phyloP scores from a whole-genome alignment of 768 basidiomycete genomes.

The Mycena chlorophos region DNA sequence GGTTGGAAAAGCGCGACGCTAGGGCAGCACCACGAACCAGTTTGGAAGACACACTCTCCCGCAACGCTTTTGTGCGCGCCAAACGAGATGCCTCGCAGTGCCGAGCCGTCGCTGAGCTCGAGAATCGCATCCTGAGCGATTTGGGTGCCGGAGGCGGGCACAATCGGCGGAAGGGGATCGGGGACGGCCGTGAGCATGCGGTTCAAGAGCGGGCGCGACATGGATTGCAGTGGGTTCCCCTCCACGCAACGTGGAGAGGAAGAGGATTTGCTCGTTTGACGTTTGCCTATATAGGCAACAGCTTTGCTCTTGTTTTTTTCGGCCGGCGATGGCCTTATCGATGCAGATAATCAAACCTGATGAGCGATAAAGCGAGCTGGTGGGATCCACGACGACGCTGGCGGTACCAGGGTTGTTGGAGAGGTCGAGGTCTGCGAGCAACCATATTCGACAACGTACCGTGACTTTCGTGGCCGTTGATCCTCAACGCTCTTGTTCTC shows the following conservation, averaged over 20 bases:
- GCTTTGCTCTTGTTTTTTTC: conserved; percentile 3
- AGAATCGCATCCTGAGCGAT: conserved; percentile 61
- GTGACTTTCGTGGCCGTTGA: no score
- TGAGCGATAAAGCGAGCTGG: background rate
- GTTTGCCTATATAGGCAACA: background rate
- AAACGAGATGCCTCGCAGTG: conserved; percentile 87
- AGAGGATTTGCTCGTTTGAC: conserved; percentile 7
- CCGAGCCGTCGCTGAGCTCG: conserved; percentile 87
- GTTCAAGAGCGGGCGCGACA: conserved; percentile 35
- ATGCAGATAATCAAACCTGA: conserved; percentile 1
- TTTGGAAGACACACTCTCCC: conserved; percentile 99
- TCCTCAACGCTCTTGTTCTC: no score
- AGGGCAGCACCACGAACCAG: conserved; percentile 58
- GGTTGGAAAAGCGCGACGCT: conserved; percentile 12
- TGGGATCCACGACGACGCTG: background rate
- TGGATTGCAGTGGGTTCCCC: conserved; percentile 13
- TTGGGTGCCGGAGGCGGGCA: conserved; percentile 18
- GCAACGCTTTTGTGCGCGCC: conserved; percentile 92
- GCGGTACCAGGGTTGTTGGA: no score
- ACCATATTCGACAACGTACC: no score
- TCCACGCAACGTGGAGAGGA: conserved; percentile 14
- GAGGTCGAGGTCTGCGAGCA: no score
- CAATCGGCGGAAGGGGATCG: conserved; percentile 29
- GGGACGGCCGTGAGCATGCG: conserved; percentile 40
- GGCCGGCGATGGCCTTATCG: background rate